Evolutionary conservation across 208 protist species (phyloP).

Genomic region (Porcisia hertigi): DNA sequence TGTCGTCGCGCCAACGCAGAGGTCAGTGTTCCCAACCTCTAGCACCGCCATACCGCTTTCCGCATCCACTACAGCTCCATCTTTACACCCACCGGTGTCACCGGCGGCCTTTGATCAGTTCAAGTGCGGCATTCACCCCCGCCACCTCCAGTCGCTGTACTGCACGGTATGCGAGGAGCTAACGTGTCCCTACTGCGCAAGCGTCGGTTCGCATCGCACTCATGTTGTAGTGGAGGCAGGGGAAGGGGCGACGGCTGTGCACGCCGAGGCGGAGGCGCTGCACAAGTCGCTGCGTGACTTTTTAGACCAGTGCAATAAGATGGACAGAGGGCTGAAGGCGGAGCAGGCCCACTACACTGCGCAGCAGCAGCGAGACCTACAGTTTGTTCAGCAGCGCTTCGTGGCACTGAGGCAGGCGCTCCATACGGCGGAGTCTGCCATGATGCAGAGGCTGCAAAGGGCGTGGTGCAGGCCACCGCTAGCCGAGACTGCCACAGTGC

Average conservation of each 20-base stretch:
- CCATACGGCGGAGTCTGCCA: conserved; percentile 26
- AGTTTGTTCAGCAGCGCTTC: conserved; percentile 32
- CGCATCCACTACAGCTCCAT: background rate
- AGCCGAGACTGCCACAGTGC: conserved; percentile 33
- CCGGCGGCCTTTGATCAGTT: conserved; percentile 29
- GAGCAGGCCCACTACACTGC: conserved; percentile 30
- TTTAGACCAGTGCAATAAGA: conserved; percentile 41
- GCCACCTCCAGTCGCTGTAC: conserved; percentile 48
- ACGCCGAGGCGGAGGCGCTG: conserved; percentile 35
- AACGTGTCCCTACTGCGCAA: conserved; percentile 72
- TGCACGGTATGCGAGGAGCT: conserved; percentile 54
- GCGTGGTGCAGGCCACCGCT: conserved; percentile 35
- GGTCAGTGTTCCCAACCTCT: background rate
- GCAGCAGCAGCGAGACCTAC: conserved; percentile 27
- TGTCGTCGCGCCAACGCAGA: background rate
- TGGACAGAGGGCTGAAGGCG: conserved; percentile 38
- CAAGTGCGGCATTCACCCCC: conserved; percentile 45
- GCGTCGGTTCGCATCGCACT: conserved; percentile 52
- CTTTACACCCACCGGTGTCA: conserved; percentile 2
- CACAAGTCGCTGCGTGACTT: conserved; percentile 52
- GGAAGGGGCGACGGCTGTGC: conserved; percentile 28
- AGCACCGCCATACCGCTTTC: background rate
- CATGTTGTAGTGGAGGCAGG: conserved; percentile 52
- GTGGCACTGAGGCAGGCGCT: conserved; percentile 38
- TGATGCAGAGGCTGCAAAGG: conserved; percentile 27